A percentile compares a stretch with the other conserved stretches of the same genome.
phyloP scores from a whole-genome alignment of 495 filamentous ascomycete species.

The Daldinia loculata region DNA sequence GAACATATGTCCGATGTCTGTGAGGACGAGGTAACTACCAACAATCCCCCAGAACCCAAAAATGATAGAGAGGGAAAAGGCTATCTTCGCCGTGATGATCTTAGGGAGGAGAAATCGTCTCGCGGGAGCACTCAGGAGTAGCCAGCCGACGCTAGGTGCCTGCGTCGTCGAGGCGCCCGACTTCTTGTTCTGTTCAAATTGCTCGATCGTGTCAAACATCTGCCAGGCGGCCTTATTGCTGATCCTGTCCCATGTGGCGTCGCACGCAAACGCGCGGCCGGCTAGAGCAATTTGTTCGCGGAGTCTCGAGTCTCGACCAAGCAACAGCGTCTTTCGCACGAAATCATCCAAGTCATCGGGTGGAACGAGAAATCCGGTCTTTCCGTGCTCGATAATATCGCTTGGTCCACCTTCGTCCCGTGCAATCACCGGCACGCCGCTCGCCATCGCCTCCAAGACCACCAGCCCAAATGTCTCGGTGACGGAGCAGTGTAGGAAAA shows the following conservation, averaged over 20 bases:
- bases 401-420: conserved; percentile 70
- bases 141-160: conserved; percentile 40
- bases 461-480: conserved; percentile 74
- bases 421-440: conserved; percentile 69
- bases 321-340: conserved; percentile 53
- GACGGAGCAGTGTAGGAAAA: conserved; percentile 71
- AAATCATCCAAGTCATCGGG: conserved; percentile 64
- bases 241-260: conserved; percentile 71
- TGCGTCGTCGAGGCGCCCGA: conserved; percentile 7
- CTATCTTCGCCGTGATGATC: conserved; percentile 45
- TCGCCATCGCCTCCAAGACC: conserved; percentile 72
- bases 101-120: conserved; percentile 21
- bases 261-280: conserved; percentile 60
- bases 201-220: conserved; percentile 60
- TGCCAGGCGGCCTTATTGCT: conserved; percentile 67
- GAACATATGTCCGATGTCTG: conserved; percentile 18
- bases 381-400: conserved; percentile 64
- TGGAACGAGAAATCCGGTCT: conserved; percentile 65
- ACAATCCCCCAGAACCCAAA: conserved; percentile 51
- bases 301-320: conserved; percentile 51
- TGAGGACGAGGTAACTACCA: conserved; percentile 38
- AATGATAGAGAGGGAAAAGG: conserved; percentile 51
- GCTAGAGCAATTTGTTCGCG: conserved; percentile 51
- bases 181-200: conserved; percentile 43
- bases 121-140: conserved; percentile 29